phyloP scores from a whole-genome alignment of 257 asterid species.

The Solanum chilense region DNA sequence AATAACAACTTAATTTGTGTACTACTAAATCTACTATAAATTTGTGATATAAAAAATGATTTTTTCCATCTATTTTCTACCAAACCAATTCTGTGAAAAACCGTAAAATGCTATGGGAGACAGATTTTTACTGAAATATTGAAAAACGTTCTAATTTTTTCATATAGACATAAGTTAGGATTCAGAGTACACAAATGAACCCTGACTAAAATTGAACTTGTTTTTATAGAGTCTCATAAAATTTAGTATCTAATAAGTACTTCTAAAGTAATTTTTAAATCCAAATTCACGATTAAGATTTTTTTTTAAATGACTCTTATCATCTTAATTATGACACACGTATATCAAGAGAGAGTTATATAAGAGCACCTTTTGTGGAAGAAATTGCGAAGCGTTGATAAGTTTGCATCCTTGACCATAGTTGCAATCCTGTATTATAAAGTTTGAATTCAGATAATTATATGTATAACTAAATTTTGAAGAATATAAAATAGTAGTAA shows the following conservation, averaged over 20 bases:
- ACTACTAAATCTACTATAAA: neutral
- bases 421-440: neutral
- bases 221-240: neutral
- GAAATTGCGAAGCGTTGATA: neutral
- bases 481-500: neutral
- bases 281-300: fast-evolving
- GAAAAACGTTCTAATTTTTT: neutral
- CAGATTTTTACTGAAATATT: neutral
- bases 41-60: neutral
- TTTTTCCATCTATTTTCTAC: neutral
- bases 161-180: fast-evolving
- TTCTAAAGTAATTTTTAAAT: neutral
- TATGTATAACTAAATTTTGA: neutral
- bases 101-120: fast-evolving
- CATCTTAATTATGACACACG: neutral
- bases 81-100: fast-evolving
- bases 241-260: neutral
- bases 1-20: neutral
- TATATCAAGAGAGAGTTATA: neutral
- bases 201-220: fast-evolving
- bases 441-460: neutral
- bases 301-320: neutral
- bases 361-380: neutral
- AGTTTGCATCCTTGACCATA: neutral
- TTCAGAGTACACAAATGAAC: fast-evolving